A percentile compares a stretch with the other conserved stretches of the same genome.
These are phyloP conservation scores for Thermochaetoides dissita DNA, from an alignment of 2,329 filamentous ascomycete genomes.

Conservation along the genomic window DNA sequence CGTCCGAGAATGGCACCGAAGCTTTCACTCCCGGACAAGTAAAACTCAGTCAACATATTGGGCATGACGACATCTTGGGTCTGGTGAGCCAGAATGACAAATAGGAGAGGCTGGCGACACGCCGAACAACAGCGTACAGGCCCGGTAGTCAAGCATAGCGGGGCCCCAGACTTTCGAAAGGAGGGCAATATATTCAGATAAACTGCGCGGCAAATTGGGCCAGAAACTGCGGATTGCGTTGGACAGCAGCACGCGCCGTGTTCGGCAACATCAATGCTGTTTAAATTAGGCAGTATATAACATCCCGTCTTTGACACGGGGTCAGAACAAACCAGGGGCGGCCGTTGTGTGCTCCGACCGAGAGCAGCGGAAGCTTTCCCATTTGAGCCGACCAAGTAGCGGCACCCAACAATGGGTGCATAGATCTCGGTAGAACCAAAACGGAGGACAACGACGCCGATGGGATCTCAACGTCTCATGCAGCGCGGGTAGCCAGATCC, in stretches of 20 bases:
- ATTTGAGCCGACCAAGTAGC: constrained; percentile 11
- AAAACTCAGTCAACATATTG: constrained; percentile 14
- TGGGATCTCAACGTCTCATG: constrained; percentile 5
- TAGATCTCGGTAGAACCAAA: not conserved
- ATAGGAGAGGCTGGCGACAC: constrained; percentile 6
- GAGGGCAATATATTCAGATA: constrained; percentile 18
- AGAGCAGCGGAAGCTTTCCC: constrained; percentile 12
- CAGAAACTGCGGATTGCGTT: constrained; percentile 7
- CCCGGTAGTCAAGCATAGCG: constrained; percentile 15
- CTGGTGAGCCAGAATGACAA: constrained; percentile 7
- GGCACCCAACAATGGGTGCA: not conserved
- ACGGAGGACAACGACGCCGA: constrained; percentile 6
- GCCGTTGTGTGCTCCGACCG: not conserved
- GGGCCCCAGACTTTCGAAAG: constrained; percentile 15
- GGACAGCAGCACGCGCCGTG: constrained; percentile 8
- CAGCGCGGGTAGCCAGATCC: constrained; percentile 1
- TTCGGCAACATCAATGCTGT: constrained; percentile 13
- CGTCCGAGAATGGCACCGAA: constrained; percentile 15
- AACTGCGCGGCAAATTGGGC: constrained; percentile 15
- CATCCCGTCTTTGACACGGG: not conserved
- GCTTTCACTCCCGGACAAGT: constrained; percentile 11
- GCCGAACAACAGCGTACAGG: constrained; percentile 12
- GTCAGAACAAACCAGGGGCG: not conserved
- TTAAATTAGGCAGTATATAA: constrained; percentile 16
- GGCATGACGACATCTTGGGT: constrained; percentile 12